A percentile compares a stretch with the other conserved stretches of the same genome.
These are phyloP conservation scores for Vinca major DNA, from an alignment of 305 asterid species.

Conservation along the genomic window DNA sequence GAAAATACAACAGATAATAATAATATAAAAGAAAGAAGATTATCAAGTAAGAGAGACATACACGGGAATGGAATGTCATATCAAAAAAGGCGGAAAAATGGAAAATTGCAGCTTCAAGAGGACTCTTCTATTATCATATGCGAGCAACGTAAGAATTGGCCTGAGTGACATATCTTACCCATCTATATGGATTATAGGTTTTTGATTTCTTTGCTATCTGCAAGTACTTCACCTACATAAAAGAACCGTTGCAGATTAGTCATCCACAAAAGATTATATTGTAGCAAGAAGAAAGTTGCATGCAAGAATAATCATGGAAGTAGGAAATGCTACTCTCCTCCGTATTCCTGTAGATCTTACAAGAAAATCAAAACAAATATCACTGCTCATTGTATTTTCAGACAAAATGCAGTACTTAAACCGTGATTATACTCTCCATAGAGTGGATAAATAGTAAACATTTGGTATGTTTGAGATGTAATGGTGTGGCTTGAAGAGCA, in stretches of 20 bases:
- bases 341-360: not conserved
- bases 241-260: constrained; percentile 13
- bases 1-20: not conserved
- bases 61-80: not conserved
- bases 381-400: not conserved
- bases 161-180: constrained; percentile 97
- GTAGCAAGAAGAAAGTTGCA: not conserved
- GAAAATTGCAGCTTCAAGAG: too few species aligned
- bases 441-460: not conserved
- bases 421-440: not conserved
- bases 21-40: too few species aligned
- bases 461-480: not conserved
- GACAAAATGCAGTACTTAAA: not conserved
- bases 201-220: constrained; percentile 88
- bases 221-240: constrained; percentile 78
- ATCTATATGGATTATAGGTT: constrained; percentile 74
- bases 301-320: not conserved
- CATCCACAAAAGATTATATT: not conserved
- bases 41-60: not conserved
- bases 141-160: constrained; percentile 98
- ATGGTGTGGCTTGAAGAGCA: not conserved
- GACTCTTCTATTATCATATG: constrained; percentile 29
- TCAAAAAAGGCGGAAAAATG: too few species aligned
- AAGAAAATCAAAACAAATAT: not conserved
- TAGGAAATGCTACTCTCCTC: not conserved